A percentile compares a stretch with the other conserved stretches of the same genome.
phyloP scores from a whole-genome alignment of 306 rosid genomes.

The Canavalia gladiata region DNA sequence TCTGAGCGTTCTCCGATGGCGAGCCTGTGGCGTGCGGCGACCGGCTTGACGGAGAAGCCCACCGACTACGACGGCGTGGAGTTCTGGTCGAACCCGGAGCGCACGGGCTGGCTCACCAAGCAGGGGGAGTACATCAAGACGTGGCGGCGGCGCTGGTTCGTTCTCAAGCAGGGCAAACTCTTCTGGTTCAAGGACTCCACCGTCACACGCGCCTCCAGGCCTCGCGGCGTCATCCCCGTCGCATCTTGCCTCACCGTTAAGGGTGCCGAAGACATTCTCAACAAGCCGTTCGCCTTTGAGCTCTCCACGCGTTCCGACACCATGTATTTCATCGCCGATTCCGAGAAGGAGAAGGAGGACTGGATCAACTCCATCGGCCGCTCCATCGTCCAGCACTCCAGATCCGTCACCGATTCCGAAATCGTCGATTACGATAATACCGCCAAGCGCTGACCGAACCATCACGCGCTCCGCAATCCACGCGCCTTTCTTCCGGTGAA shows the following conservation, averaged over 20 bases:
- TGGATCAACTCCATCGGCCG: slow-evolving; percentile 80
- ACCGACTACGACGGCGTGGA: slow-evolving; percentile 47
- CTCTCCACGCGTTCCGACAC: slow-evolving; percentile 64
- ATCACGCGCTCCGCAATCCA: background rate
- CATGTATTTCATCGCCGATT: slow-evolving; percentile 71
- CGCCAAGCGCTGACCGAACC: slow-evolving; percentile 46
- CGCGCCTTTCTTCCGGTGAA: slow-evolving; percentile 40
- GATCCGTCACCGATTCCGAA: slow-evolving; percentile 76
- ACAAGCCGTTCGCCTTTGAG: slow-evolving; percentile 64
- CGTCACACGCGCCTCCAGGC: slow-evolving; percentile 47
- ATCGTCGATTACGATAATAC: slow-evolving; percentile 69
- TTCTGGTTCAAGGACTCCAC: slow-evolving; percentile 61
- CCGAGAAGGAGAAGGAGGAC: slow-evolving; percentile 73
- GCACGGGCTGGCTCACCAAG: slow-evolving; percentile 51
- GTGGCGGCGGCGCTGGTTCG: slow-evolving; percentile 62
- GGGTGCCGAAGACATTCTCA: slow-evolving; percentile 67
- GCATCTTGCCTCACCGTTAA: slow-evolving; percentile 64
- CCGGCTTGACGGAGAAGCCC: slow-evolving; percentile 23
- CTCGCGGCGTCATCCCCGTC: slow-evolving; percentile 59
- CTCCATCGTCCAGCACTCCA: slow-evolving; percentile 73
- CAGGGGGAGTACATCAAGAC: slow-evolving; percentile 60
- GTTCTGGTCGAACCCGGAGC: slow-evolving; percentile 56
- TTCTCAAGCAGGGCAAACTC: slow-evolving; percentile 53
- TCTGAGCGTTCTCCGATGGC: slow-evolving; percentile 39
- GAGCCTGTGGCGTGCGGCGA: slow-evolving; percentile 53